Base-by-base conservation (phyloP, 805 yeast species). In the Teunomyces cretensis region DNA sequence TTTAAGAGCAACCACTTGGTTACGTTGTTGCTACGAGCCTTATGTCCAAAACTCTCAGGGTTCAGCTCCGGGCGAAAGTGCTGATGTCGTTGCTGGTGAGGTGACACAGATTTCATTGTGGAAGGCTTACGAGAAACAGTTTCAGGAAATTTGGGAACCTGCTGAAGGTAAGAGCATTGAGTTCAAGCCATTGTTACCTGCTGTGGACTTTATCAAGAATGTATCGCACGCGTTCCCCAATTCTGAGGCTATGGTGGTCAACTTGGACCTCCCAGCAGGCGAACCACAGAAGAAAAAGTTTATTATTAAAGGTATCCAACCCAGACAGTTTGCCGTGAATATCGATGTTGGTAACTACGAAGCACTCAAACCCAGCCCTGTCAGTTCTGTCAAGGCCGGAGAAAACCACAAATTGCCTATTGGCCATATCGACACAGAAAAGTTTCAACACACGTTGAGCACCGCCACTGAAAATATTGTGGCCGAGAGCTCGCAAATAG, bases 181-280 rank as follows among this genome's bases (percentile, higher is more conserved):
- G 35, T 64, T 52, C 53, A 66, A 64, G 41, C 62, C 61, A 17
- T 69, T 92, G 41, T 74, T 92, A 27, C 96, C 97, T 1, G 99
- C 99, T 0, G 97, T 94, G 9, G 98, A 94, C 53, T 94, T 94
- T 64, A 94, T 94, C 62, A 89, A 92, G 57, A 92, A 94, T 60
- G 98, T 92, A 15, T 85, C 91, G 28, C 80, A 81, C 48, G 96
- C 96, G 1, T 94, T 94, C 61, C 84, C 86, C 13, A 80, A 83
- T 55, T 89, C 96, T 2, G 84, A 88, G 42, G 98, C 99, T 0
- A 91, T 90, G 92, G 98, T 94, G 12, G 80, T 92, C 17, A 79
- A 80, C 43, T 74, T 80, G 33, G 76, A 81, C 5, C 73, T 80
- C 11, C 28, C 53, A 14, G 50, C 57, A 3, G 64, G 55, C 13